Evolutionary conservation across 371 early-diverging fungal species (phyloP), one percentile per base, ranked within the genome.

Genomic region (Choanephora cucurbitarum): DNA sequence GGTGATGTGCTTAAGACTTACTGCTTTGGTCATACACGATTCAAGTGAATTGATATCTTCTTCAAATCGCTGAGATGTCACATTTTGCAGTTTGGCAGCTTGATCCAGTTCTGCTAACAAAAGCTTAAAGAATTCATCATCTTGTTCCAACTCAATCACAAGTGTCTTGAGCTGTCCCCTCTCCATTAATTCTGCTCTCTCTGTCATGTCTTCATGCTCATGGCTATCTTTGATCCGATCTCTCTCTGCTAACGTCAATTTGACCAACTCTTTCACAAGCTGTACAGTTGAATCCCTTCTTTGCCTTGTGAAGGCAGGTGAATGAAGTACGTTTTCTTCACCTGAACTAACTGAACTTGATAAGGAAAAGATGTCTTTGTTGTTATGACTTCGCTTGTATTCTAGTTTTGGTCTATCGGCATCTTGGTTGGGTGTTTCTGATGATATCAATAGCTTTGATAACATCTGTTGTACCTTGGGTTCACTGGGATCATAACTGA

Each of bases 41-140:
- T 77, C 75, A 1, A 86, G 45, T 46, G 71, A 70, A 21, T 70
- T 57, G 6, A 86, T 75, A 24, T 77, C 75, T 14, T 69, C 50
- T 43, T 80, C 69, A 34, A 81, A 83, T 46, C 71, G 46, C 23
- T 67, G 60, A 52, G 66, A 43, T 10, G 79, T 64, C 42, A 58
- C 60, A 55, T 58, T 55, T 71, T 81, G 66, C 57, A 79, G 37
- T 44, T 58, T 49, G 40, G 72, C 58, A 52, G 73, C 69, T 67
- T 69, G 72, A 1, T 73, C 56, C 5, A 86, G 42, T 58, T 82
- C 83, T 14, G 73, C 67, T 49, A 78, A 72, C 44, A 86, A 48
- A 34, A 72, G 70, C 49, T 77, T 69, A 66, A 86, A 83, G 52
- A 86, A 86, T 40, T 81, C 84, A 22, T 83, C 77, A 49, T 86